Conservation (phyloP, 208 protist species). For the Leishmania major region DNA sequence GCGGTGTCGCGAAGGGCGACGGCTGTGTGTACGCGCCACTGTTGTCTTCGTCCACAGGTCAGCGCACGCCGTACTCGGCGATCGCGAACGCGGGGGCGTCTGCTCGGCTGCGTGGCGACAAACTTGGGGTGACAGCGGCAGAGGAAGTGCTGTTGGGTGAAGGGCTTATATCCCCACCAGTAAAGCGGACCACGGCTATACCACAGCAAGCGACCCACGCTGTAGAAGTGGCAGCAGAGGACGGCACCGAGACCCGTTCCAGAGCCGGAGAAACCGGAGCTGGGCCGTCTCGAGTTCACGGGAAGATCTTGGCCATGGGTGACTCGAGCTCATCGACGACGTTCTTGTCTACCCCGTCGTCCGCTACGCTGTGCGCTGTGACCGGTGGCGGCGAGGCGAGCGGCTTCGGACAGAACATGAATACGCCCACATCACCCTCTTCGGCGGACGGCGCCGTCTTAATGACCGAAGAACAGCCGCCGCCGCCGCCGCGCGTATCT, state of each 20-base stretch:
- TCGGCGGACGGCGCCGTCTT: not conserved
- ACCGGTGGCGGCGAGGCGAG: not conserved
- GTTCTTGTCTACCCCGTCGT: not conserved
- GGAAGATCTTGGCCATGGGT: not conserved
- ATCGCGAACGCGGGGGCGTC: not conserved
- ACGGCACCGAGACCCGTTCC: not conserved
- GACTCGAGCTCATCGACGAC: not conserved
- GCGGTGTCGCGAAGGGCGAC: not conserved
- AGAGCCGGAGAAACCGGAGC: not conserved
- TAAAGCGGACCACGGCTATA: conserved; percentile 16
- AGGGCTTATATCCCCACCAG: conserved; percentile 18
- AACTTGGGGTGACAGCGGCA: not conserved
- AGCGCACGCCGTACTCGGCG: conserved; percentile 2
- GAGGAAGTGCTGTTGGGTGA: conserved; percentile 28
- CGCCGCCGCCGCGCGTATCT: not conserved
- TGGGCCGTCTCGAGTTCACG: not conserved
- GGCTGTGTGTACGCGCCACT: not conserved
- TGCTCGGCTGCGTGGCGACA: not conserved
- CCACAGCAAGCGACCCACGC: conserved; percentile 9
- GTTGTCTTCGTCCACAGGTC: not conserved
- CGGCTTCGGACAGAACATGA: not conserved
- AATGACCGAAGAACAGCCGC: not conserved
- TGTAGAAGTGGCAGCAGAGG: not conserved
- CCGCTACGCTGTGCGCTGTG: not conserved
- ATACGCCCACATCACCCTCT: not conserved